phyloP scores from a whole-genome alignment of 176 grass and related monocot species.

The Pharus latifolius region DNA sequence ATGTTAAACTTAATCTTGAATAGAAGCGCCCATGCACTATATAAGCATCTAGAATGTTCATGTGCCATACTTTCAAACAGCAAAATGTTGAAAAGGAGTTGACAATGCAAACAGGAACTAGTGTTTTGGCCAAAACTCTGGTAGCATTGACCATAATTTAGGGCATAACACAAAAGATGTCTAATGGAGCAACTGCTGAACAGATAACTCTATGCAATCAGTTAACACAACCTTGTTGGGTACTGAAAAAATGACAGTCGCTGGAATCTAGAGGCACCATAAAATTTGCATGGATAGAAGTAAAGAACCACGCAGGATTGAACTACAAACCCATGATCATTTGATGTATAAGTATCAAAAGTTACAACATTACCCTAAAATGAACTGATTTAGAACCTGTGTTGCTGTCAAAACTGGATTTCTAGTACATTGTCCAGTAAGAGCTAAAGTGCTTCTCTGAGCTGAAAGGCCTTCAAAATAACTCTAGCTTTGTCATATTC shows the following conservation, averaged over 20 bases:
- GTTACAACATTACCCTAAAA: constrained; percentile 8
- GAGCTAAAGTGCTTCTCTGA: constrained; percentile 82
- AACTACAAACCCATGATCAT: constrained; percentile 5
- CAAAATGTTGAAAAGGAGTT: not conserved
- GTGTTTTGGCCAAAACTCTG: not conserved
- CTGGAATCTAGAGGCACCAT: not conserved
- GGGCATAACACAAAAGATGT: not conserved
- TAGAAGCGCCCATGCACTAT: not conserved
- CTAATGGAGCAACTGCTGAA: not conserved
- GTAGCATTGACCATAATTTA: too few species aligned
- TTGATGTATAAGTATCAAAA: constrained; percentile 13
- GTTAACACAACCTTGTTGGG: not conserved
- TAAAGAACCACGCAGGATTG: not conserved
- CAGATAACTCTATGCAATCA: not conserved
- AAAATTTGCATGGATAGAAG: not conserved
- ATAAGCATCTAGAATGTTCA: not conserved
- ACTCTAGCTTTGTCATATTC: constrained; percentile 89
- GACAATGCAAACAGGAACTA: not conserved
- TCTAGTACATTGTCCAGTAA: not conserved
- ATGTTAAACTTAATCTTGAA: not conserved
- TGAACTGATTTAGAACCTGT: constrained; percentile 18
- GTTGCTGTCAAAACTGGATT: constrained; percentile 21
- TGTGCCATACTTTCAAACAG: not conserved
- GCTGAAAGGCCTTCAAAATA: constrained; percentile 60
- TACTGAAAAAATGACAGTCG: not conserved